Conservation (phyloP, 2,329 filamentous ascomycete species). For the Cryphonectria naterciae region DNA sequence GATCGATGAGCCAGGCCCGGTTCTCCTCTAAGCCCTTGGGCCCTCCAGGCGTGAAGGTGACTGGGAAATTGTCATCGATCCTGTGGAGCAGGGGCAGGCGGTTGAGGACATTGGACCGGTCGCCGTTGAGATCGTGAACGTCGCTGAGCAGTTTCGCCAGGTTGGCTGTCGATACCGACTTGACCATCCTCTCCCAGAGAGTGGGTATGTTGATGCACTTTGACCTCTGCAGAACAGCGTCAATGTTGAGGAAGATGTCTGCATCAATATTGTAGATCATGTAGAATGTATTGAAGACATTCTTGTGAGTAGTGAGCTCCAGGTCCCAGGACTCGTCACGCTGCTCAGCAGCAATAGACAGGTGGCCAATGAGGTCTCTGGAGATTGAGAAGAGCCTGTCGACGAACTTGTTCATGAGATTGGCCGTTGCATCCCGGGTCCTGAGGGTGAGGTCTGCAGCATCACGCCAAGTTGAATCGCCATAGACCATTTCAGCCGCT, state of each 20-base stretch:
- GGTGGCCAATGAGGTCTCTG: constrained; percentile 20
- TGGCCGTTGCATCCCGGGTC: constrained; percentile 19
- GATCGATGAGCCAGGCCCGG: constrained; percentile 28
- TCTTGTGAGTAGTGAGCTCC: constrained; percentile 22
- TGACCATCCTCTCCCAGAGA: constrained; percentile 24
- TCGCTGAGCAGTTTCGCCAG: constrained; percentile 41
- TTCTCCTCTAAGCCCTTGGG: constrained; percentile 7
- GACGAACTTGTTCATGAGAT: constrained; percentile 30
- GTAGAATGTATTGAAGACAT: constrained; percentile 20
- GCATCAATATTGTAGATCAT: constrained; percentile 18
- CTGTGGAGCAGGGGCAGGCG: constrained; percentile 37
- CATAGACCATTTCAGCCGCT: constrained; percentile 20
- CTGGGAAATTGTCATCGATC: constrained; percentile 21
- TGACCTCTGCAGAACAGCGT: constrained; percentile 14
- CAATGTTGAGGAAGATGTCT: constrained; percentile 23
- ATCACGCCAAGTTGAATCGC: background rate
- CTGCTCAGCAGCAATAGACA: constrained; percentile 15
- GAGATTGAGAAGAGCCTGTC: constrained; percentile 20
- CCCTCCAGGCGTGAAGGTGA: constrained; percentile 22
- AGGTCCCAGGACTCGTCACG: constrained; percentile 23
- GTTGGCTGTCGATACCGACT: constrained; percentile 38
- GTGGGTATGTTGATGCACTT: constrained; percentile 2
- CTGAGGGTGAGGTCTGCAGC: constrained; percentile 19
- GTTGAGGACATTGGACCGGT: constrained; percentile 32
- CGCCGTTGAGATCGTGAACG: constrained; percentile 27